phyloP scores from a whole-genome alignment of 441 rosid species.

The Arabidopsis lyrata region DNA sequence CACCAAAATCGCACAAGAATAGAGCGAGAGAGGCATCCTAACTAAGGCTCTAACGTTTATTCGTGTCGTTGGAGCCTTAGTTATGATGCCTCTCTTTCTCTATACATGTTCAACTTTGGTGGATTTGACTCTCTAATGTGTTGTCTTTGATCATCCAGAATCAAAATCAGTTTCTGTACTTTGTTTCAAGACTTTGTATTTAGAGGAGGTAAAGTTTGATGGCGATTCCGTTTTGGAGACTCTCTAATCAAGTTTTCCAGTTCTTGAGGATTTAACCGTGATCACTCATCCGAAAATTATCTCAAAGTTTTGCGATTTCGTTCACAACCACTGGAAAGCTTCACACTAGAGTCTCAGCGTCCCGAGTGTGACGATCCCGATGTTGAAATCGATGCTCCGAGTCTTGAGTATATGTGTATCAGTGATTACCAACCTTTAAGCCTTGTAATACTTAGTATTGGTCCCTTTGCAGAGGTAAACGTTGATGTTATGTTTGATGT shows the following conservation, averaged over 20 bases:
- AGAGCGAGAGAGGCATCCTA: slow-evolving; percentile 23
- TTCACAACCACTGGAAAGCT: slow-evolving; percentile 13
- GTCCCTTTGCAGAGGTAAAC: not conserved
- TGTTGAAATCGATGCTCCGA: not conserved
- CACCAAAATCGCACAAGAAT: slow-evolving; percentile 19
- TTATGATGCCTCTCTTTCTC: slow-evolving; percentile 24
- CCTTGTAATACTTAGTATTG: not conserved
- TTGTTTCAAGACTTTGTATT: slow-evolving; percentile 1
- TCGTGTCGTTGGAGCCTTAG: not conserved
- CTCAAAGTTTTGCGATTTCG: not conserved
- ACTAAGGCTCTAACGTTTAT: not conserved
- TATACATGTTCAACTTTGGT: slow-evolving; percentile 23
- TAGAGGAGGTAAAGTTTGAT: not conserved
- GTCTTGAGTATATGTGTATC: not conserved
- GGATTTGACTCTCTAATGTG: not conserved
- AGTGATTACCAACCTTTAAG: not conserved
- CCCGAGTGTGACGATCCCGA: not conserved
- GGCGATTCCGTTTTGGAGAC: not conserved
- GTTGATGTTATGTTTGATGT: not conserved
- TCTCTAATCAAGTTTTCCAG: not conserved
- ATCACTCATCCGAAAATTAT: not conserved
- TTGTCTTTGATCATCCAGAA: slow-evolving; percentile 3
- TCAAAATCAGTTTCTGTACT: slow-evolving; percentile 11
- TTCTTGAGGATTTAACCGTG: not conserved
- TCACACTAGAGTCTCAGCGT: not conserved